phyloP scores from a whole-genome alignment of 257 asterid genomes.

The Jaltomata sinuosa region DNA sequence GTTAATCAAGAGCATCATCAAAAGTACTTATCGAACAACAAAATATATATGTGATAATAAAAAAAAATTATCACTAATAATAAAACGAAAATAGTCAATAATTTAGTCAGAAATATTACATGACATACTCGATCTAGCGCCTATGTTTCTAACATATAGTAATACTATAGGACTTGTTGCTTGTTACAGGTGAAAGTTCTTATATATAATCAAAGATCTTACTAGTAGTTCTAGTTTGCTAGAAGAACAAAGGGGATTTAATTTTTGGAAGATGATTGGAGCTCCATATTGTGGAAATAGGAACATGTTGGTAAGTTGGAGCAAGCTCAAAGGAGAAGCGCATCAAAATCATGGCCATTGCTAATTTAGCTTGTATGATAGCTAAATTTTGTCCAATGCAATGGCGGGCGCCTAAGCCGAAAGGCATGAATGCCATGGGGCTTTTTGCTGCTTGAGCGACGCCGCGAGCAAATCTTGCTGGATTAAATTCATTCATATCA shows the following conservation, averaged over 20 bases:
- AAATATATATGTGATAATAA: not conserved
- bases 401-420: conserved; percentile 73
- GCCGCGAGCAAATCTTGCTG: conserved; percentile 62
- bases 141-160: not conserved
- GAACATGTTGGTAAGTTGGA: conserved; percentile 68
- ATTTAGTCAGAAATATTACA: not conserved
- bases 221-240: no score
- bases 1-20: not conserved
- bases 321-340: conserved; percentile 60
- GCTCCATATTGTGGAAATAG: conserved; percentile 83
- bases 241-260: no score
- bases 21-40: not conserved
- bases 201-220: no score
- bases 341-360: conserved; percentile 63
- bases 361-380: conserved; percentile 64
- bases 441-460: conserved; percentile 60
- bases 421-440: conserved; percentile 79
- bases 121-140: not conserved
- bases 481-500: conserved; percentile 76
- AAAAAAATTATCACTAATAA: not conserved
- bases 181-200: no score
- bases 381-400: conserved; percentile 91
- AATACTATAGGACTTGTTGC: no score
- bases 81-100: not conserved
- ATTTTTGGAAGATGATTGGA: conserved; percentile 19